Conservation (phyloP, 208 protist species). For the Wallacemonas rigidus region DNA sequence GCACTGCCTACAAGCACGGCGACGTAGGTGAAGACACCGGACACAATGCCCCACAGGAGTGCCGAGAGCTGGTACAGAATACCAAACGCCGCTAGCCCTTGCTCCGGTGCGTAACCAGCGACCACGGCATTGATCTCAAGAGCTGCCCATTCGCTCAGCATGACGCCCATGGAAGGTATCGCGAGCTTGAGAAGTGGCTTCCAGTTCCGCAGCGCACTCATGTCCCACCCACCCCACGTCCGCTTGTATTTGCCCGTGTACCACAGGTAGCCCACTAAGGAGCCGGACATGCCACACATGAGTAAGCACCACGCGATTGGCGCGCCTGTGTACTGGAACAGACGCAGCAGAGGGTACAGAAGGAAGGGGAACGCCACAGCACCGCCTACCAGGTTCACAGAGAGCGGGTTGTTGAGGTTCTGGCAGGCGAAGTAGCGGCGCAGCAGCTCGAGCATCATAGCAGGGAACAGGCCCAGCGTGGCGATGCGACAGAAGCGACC, state of each 20-base stretch:
- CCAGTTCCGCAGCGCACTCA: constrained; percentile 63
- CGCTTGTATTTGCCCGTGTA: constrained; percentile 63
- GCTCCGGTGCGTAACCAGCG: constrained; percentile 55
- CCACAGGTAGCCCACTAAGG: constrained; percentile 60
- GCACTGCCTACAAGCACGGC: constrained; percentile 79
- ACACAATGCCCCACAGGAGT: constrained; percentile 60
- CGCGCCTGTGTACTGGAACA: constrained; percentile 58
- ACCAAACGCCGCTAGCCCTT: constrained; percentile 70
- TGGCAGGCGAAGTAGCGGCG: constrained; percentile 84
- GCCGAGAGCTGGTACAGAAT: constrained; percentile 66
- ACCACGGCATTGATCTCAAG: constrained; percentile 77
- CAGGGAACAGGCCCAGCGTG: constrained; percentile 60
- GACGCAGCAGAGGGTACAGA: constrained; percentile 42
- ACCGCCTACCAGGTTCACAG: constrained; percentile 51
- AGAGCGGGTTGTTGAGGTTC: constrained; percentile 66
- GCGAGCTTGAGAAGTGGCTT: constrained; percentile 57
- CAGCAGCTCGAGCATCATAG: constrained; percentile 78
- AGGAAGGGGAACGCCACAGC: constrained; percentile 61
- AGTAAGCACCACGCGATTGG: constrained; percentile 68
- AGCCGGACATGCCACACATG: constrained; percentile 51
- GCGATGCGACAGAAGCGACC: constrained; percentile 65
- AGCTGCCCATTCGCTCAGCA: constrained; percentile 80
- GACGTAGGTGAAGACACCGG: constrained; percentile 71
- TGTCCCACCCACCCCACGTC: constrained; percentile 73
- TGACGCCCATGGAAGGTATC: constrained; percentile 77